Conservation (phyloP, 2,329 filamentous ascomycete genomes). For the Pleoardoris graminearum region DNA sequence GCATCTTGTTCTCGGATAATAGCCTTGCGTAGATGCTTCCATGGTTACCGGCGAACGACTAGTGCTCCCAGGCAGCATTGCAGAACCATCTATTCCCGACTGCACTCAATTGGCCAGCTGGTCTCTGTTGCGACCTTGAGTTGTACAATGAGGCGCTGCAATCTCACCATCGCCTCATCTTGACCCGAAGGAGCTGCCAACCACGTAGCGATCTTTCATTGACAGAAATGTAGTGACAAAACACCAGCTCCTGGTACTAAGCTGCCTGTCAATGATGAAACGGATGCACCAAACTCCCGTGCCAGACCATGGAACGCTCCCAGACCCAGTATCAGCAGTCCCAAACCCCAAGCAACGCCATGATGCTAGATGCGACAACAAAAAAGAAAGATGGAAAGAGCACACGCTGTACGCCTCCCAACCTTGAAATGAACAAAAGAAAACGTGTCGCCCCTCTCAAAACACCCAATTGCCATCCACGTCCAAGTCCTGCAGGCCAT, state of each 20-base stretch:
- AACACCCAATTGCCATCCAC: constrained; percentile 43
- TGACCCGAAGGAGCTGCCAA: not conserved
- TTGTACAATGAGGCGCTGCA: not conserved
- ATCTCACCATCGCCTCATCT: not conserved
- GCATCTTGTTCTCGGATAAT: no score
- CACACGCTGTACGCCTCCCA: not conserved
- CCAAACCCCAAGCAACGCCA: constrained; percentile 1
- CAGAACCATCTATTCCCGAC: no score
- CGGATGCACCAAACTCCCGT: no score
- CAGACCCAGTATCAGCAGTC: constrained; percentile 6
- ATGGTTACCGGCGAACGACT: no score
- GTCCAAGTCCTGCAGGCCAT: constrained; percentile 40
- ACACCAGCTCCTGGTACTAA: no score
- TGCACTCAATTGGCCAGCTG: no score
- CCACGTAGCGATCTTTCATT: not conserved
- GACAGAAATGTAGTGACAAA: no score
- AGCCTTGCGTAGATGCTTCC: no score
- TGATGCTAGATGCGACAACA: constrained; percentile 3
- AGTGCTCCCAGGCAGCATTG: no score
- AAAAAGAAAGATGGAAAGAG: not conserved
- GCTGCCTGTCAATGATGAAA: no score
- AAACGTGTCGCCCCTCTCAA: constrained; percentile 11
- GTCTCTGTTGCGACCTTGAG: no score
- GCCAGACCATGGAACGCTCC: no score
- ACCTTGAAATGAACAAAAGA: not conserved